Conservation (phyloP, 768 basidiomycete species). For the Mycena leptocephala region DNA sequence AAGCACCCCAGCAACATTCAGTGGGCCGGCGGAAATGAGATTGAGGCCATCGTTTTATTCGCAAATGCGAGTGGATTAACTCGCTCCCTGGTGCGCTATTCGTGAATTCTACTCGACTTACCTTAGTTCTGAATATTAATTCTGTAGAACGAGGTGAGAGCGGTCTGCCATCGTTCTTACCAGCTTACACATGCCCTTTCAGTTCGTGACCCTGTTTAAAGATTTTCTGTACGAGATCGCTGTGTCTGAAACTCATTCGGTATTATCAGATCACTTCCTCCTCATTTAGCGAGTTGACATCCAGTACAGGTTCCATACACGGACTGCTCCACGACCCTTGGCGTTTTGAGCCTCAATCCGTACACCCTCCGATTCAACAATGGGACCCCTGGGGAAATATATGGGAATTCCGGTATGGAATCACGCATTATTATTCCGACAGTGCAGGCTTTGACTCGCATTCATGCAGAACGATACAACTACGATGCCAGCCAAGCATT, state of each 20-base stretch:
- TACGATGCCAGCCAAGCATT: constrained; percentile 70
- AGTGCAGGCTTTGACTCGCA: not conserved
- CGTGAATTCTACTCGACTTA: constrained; percentile 2
- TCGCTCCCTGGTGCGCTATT: constrained; percentile 59
- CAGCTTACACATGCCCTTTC: not conserved
- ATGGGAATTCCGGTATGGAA: constrained; percentile 68
- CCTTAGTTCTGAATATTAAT: not conserved
- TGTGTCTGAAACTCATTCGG: constrained; percentile 66
- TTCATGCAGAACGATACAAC: constrained; percentile 66
- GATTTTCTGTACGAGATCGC: constrained; percentile 67
- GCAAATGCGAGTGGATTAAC: constrained; percentile 58
- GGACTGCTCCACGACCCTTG: constrained; percentile 72
- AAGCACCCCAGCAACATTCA: constrained; percentile 71
- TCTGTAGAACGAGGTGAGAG: constrained; percentile 28
- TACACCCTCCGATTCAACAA: constrained; percentile 67
- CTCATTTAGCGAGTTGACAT: not conserved
- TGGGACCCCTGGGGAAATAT: constrained; percentile 67
- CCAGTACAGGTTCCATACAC: constrained; percentile 66
- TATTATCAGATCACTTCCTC: constrained; percentile 37
- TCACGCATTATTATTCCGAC: not conserved
- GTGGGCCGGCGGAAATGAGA: constrained; percentile 77
- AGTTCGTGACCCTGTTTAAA: constrained; percentile 70
- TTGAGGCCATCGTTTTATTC: constrained; percentile 66
- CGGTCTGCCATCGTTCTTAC: too few species aligned
- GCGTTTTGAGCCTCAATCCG: constrained; percentile 70